Base-by-base conservation (phyloP, 257 asterid species). In the Lycium barbarum region DNA sequence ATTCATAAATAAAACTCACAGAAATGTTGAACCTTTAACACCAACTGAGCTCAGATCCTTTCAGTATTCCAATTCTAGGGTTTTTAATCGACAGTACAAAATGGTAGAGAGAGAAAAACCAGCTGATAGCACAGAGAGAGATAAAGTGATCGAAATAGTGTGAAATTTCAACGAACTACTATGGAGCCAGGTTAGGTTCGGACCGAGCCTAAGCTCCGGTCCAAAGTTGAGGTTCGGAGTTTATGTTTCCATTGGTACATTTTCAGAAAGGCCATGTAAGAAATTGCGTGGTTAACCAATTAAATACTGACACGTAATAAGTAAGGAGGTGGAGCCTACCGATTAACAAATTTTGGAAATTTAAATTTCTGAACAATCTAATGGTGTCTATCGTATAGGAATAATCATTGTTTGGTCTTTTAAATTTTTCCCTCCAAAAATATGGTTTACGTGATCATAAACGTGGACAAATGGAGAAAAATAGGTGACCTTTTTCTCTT, bases 371-470 rank as follows among this genome's bases (percentile, higher is more conserved):
- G 62, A 51, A 49, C 63, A 14, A 53, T 26, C 45, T 47, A 51
- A 76, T 76, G 82, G 82, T 15, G 51, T 76, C 26, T 20, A 26
- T 26, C 7, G 8, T 49, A 49, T 51, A 26, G 49, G 82, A 78
- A 53, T 53, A 53, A 53, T 26, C 33, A 26, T 78, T 78, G 82
- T 78, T 51, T 26, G 65, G 47, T 53, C 17, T 51, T 78, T 78
- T 53, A 78, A 78, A 78, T 13, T 51, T 78, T 76, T 78, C 65
- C 82, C 82, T 53, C 65, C 82, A 78, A 78, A 78, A 53, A 53
- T 51, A 54, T 51, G 47, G 65, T 78, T 78, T 78, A 78, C 82
- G 65, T 53, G 82, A 78, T 76, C 82, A 26, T 26, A 76, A 74
- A 74, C 40, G 62, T 51, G 82, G 65, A 76, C 81, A 76, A 76